phyloP scores from a whole-genome alignment of 2,329 filamentous ascomycete species.

The Fusarium veterinarium region DNA sequence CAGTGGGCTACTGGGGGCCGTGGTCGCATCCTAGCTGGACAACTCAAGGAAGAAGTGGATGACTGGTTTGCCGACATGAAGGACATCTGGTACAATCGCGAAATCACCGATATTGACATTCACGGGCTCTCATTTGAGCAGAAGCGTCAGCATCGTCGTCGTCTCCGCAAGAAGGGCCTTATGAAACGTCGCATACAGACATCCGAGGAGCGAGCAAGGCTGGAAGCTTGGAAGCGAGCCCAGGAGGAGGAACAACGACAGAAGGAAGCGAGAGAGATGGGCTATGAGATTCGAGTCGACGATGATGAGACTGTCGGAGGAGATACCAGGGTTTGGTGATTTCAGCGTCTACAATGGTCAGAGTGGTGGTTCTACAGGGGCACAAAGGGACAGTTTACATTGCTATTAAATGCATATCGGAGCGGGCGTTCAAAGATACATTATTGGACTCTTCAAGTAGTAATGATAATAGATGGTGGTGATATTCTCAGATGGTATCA shows the following conservation, averaged over 20 bases:
- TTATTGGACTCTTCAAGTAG: slow-evolving; percentile 16
- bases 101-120: slow-evolving; percentile 58
- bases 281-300: slow-evolving; percentile 50
- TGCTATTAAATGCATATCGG: slow-evolving; percentile 32
- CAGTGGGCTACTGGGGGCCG: slow-evolving; percentile 68
- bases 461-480: slow-evolving; percentile 33
- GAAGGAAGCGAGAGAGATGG: slow-evolving; percentile 54
- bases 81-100: slow-evolving; percentile 58
- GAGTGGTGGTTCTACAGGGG: slow-evolving; percentile 1
- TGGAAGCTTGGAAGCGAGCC: slow-evolving; percentile 58
- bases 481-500: slow-evolving; percentile 41
- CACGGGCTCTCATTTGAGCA: slow-evolving; percentile 58
- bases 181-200: slow-evolving; percentile 50
- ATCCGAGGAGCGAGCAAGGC: slow-evolving; percentile 56
- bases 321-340: slow-evolving; percentile 46
- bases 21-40: slow-evolving; percentile 55
- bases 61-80: slow-evolving; percentile 61
- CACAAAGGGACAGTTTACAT: slow-evolving; percentile 3
- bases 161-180: slow-evolving; percentile 61
- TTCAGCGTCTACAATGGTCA: background rate
- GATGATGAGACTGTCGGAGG: slow-evolving; percentile 47
- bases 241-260: slow-evolving; percentile 55
- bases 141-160: slow-evolving; percentile 61
- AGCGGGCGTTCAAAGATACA: slow-evolving; percentile 32
- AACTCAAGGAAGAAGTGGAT: slow-evolving; percentile 55